phyloP scores from a whole-genome alignment of 306 rosid genomes.

The Luffa acutangula region DNA sequence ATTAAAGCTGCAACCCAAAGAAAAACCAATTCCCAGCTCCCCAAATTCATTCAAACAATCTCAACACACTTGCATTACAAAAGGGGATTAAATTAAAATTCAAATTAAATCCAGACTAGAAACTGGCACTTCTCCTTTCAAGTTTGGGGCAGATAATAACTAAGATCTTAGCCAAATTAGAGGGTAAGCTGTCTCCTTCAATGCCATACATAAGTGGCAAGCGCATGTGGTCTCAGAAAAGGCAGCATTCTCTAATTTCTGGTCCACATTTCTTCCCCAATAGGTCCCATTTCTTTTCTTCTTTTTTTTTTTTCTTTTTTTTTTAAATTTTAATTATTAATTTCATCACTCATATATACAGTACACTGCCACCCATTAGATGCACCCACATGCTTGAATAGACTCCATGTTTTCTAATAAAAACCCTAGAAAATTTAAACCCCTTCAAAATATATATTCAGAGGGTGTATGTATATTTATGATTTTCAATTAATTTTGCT shows the following conservation, averaged over 20 bases:
- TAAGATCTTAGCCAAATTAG: slow-evolving; percentile 13
- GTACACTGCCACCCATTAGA: slow-evolving; percentile 8
- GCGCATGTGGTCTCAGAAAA: slow-evolving; percentile 16
- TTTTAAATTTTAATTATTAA: not conserved
- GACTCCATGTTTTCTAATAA: not conserved
- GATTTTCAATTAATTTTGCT: no score
- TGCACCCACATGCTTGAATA: slow-evolving; percentile 12
- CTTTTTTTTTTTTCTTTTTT: not conserved
- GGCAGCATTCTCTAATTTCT: slow-evolving; percentile 14
- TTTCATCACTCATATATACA: not conserved
- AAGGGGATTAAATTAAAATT: no score
- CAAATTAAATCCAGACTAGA: not conserved
- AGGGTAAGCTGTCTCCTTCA: slow-evolving; percentile 19
- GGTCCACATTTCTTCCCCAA: slow-evolving; percentile 12
- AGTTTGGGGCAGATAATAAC: not conserved
- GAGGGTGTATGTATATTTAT: no score
- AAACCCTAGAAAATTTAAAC: no score
- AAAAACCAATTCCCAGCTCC: not conserved
- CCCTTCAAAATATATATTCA: no score
- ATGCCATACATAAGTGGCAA: slow-evolving; percentile 18
- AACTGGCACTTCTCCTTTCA: not conserved
- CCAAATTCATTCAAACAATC: no score
- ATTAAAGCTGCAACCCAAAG: not conserved
- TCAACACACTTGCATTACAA: no score
- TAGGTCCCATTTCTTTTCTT: not conserved